Base-by-base conservation (phyloP, 2,329 filamentous ascomycete species). In the Nothophoma quercina region DNA sequence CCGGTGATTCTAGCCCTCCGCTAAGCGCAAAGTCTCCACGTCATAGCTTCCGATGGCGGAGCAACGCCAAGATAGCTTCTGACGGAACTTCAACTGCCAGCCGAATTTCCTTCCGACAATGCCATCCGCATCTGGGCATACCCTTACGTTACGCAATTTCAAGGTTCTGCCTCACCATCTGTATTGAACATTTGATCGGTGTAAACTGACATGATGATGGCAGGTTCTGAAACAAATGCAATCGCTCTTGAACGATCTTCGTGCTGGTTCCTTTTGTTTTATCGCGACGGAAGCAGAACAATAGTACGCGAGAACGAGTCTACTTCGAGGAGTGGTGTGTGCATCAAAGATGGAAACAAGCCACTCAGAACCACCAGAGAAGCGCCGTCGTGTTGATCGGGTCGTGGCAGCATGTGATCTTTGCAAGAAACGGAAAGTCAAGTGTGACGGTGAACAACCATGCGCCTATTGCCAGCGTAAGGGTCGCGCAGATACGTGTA, bases 381-480 rank as follows among this genome's bases (percentile, higher is more conserved):
- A 68, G 45, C 48, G 64, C 13, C 65, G 66, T 10, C 57, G 65
- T 15, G 19, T 67, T 22, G 65, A 70, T 22, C 61, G 67, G 19
- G 67, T 70, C 12, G 55, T 51, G 4, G 67, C 66, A 33, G 67
- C 67, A 22, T 70, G 67, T 51, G 65, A 70, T 56, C 56, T 70
- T 15, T 70, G 67, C 29, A 69, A 68, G 53, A 62, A 51, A 32
- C 63, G 67, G 16, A 70, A 70, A 49, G 80, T 82, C 54, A 82
- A 82, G 63, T 83, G 81, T 60, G 77, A 83, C 53, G 81, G 81
- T 30, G 71, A 76, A 41, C 72, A 78, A 40, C 81, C 81, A 33
- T 83, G 81, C 54, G 74, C 74, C n/a, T 80, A 82, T 46, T 83
- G 80, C 62, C 68, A 69, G 69, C 58, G 64, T 7, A 66, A 77